Percentiles rank a stretch among this genome's conserved stretches.
phyloP scores from a whole-genome alignment of 495 filamentous ascomycete species.

The Cercophora samala region DNA sequence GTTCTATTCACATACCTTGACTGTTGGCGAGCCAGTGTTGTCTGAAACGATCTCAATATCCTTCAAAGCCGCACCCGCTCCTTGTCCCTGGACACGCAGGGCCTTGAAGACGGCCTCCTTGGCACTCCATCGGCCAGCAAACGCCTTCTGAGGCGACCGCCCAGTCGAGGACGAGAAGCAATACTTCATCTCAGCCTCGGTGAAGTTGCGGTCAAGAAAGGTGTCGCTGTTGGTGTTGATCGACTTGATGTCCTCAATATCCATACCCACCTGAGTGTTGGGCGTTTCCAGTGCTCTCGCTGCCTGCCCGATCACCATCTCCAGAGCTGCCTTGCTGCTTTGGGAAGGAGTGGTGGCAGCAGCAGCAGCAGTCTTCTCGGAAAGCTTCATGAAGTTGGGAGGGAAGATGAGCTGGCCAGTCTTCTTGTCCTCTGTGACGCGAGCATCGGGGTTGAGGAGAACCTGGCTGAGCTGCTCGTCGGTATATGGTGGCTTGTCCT shows the following conservation, averaged over 20 bases:
- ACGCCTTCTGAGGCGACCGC: slow-evolving; percentile 69
- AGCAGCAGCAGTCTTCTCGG: slow-evolving; percentile 38
- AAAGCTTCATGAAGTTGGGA: slow-evolving; percentile 54
- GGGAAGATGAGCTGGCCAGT: slow-evolving; percentile 72
- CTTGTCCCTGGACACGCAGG: slow-evolving; percentile 80
- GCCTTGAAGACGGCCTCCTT: slow-evolving; percentile 99
- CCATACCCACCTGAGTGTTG: slow-evolving; percentile 85
- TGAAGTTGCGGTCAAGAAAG: slow-evolving; percentile 95
- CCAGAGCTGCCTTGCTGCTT: slow-evolving; percentile 60
- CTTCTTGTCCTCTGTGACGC: slow-evolving; percentile 81
- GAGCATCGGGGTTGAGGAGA: slow-evolving; percentile 92
- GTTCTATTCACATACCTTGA: slow-evolving; percentile 62
- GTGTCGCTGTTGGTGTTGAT: slow-evolving; percentile 91
- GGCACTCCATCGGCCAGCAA: slow-evolving; percentile 91
- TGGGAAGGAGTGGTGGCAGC: slow-evolving; percentile 2
- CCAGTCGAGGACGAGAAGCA: slow-evolving; percentile 66
- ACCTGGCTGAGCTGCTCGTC: slow-evolving; percentile 80
- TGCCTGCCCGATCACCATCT: slow-evolving; percentile 53
- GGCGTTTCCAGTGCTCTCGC: slow-evolving; percentile 64
- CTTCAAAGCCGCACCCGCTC: slow-evolving; percentile 82
- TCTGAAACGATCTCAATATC: slow-evolving; percentile 90
- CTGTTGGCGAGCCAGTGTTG: slow-evolving; percentile 74
- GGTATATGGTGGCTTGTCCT: slow-evolving; percentile 83
- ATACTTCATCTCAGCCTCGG: slow-evolving; percentile 72
- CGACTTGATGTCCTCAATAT: slow-evolving; percentile 79